A percentile compares a stretch with the other conserved stretches of the same genome.
Conservation (phyloP, 2,329 filamentous ascomycete genomes). For the Diplodia intermedia region DNA sequence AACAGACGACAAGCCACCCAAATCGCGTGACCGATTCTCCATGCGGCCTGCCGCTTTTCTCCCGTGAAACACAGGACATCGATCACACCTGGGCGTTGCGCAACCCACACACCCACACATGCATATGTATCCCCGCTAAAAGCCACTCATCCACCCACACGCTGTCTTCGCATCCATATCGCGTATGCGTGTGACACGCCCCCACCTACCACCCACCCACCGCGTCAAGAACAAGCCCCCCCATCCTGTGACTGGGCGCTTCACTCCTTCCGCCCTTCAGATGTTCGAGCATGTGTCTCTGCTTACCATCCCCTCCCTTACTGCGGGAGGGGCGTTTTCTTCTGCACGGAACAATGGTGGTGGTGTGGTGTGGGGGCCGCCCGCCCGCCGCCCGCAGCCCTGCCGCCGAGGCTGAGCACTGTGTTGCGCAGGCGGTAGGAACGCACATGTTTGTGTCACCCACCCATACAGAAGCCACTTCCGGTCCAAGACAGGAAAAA, state of each 20-base stretch:
- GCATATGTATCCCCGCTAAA: not conserved
- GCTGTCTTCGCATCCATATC: not conserved
- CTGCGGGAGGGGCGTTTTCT: not conserved
- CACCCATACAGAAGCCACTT: not conserved
- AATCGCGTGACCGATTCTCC: slow-evolving; percentile 2
- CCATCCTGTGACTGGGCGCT: not conserved
- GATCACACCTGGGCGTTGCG: not conserved
- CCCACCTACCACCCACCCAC: not conserved
- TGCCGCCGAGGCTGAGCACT: not conserved
- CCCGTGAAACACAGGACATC: not conserved
- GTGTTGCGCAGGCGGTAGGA: not conserved
- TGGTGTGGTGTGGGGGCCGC: not conserved
- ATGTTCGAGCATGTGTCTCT: not conserved
- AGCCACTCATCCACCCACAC: not conserved
- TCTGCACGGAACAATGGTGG: not conserved
- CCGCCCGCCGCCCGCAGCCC: no score
- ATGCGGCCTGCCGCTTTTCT: not conserved
- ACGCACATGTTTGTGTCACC: not conserved
- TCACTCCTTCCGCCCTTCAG: not conserved
- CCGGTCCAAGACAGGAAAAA: not conserved
- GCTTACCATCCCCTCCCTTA: not conserved
- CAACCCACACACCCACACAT: not conserved
- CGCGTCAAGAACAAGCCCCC: not conserved
- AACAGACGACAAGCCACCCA: not conserved
- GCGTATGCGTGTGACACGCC: not conserved